phyloP scores from a whole-genome alignment of 805 yeast genomes.

The Starmerella stellata region DNA sequence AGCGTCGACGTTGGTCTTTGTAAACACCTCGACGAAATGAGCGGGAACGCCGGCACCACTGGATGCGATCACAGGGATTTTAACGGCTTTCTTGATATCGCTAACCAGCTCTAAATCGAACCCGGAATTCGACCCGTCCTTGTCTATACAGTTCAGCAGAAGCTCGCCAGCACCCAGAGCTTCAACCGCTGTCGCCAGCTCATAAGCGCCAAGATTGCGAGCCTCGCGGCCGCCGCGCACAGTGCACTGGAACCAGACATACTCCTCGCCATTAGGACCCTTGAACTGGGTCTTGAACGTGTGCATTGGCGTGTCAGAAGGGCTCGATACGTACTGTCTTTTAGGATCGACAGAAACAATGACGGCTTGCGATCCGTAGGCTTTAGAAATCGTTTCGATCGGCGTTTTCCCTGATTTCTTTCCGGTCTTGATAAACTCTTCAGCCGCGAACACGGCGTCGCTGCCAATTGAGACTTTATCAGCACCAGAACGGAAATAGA shows the following conservation, averaged over 20 bases:
- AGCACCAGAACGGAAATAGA: constrained; percentile 92
- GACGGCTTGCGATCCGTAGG: constrained; percentile 94
- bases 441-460: constrained; percentile 89
- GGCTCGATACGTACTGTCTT: constrained; percentile 53
- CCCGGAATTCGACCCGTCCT: constrained; percentile 92
- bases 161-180: constrained; percentile 93
- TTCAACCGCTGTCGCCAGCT: constrained; percentile 75
- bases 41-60: constrained; percentile 92
- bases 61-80: constrained; percentile 90
- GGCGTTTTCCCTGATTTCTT: constrained; percentile 61
- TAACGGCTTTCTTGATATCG: constrained; percentile 57
- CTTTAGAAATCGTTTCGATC: constrained; percentile 77
- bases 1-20: constrained; percentile 72
- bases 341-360: constrained; percentile 98
- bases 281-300: constrained; percentile 43
- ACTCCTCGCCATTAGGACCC: constrained; percentile 80
- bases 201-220: constrained; percentile 78
- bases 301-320: constrained; percentile 42
- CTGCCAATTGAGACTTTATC: constrained; percentile 97
- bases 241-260: constrained; percentile 88
- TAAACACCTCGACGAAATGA: constrained; percentile 79
- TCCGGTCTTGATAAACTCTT: constrained; percentile 47
- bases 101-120: constrained; percentile 71
- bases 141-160: constrained; percentile 81
- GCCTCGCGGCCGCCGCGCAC: constrained; percentile 91